Evolutionary conservation across 208 protist species (phyloP).

Genomic region (Endotrypanum monterogeii): DNA sequence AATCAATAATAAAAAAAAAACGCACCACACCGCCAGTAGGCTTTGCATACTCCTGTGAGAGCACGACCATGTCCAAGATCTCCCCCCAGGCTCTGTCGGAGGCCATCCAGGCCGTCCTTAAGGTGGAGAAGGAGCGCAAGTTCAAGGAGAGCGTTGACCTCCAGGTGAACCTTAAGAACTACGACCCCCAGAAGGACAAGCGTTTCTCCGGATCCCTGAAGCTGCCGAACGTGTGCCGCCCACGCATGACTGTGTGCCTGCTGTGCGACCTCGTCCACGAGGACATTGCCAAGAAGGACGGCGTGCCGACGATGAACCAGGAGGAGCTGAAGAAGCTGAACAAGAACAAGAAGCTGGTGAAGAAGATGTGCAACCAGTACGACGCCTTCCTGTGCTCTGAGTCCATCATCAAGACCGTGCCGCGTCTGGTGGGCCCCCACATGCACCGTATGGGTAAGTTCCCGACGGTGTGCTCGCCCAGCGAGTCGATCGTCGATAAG

Average conservation of each 20-base stretch:
- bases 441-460: constrained; percentile 99
- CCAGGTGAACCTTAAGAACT: constrained; percentile 99
- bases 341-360: constrained; percentile 99
- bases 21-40: not conserved
- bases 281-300: constrained; percentile 94
- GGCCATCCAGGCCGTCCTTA: constrained; percentile 85
- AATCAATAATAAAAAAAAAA: not conserved
- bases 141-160: constrained; percentile 99
- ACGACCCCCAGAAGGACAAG: constrained; percentile 99
- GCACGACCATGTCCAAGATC: constrained; percentile 89
- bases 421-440: constrained; percentile 95
- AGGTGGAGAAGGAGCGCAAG: constrained; percentile 87
- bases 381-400: constrained; percentile 98
- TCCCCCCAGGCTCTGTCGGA: constrained; percentile 72
- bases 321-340: constrained; percentile 99
- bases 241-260: constrained; percentile 96
- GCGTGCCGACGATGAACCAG: constrained; percentile 94
- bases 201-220: constrained; percentile 98
- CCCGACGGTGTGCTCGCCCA: constrained; percentile 94
- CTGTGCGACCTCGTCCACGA: constrained; percentile 97
- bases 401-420: constrained; percentile 98
- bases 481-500: constrained; percentile 95
- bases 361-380: constrained; percentile 99
- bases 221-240: constrained; percentile 95
- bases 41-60: not conserved